Conservation (phyloP, 2,329 filamentous ascomycete genomes). For the Myriosclerotinia curreyana region DNA sequence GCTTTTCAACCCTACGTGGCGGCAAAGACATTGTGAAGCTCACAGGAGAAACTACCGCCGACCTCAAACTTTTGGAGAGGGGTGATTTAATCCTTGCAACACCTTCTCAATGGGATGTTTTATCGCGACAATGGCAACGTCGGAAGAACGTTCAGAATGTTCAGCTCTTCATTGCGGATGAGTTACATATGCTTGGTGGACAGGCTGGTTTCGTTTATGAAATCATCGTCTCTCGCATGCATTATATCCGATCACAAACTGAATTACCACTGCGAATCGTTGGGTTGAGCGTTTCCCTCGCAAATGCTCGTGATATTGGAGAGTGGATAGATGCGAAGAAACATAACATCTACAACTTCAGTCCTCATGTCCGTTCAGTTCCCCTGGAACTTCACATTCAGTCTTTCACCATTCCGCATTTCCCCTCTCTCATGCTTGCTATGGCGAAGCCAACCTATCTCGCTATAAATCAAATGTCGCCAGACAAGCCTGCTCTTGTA, state of each 20-base stretch:
- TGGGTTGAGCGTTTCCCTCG: slow-evolving; percentile 84
- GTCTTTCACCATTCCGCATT: slow-evolving; percentile 92
- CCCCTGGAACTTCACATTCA: slow-evolving; percentile 93
- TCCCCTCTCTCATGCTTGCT: slow-evolving; percentile 95
- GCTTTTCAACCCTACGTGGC: slow-evolving; percentile 68
- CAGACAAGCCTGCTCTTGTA: slow-evolving; percentile 83
- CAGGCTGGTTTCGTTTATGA: slow-evolving; percentile 88
- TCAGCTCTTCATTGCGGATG: slow-evolving; percentile 89
- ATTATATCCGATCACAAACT: slow-evolving; percentile 87
- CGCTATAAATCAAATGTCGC: slow-evolving; percentile 81
- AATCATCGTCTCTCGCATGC: slow-evolving; percentile 95
- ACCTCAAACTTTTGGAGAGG: slow-evolving; percentile 82
- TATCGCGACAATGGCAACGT: slow-evolving; percentile 94
- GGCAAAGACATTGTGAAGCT: slow-evolving; percentile 91
- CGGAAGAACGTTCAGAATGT: slow-evolving; percentile 93
- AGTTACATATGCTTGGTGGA: slow-evolving; percentile 89
- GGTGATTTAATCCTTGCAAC: slow-evolving; percentile 91
- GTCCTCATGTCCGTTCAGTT: slow-evolving; percentile 82
- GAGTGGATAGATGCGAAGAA: slow-evolving; percentile 98
- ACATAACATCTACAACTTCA: slow-evolving; percentile 99
- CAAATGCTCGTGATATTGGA: slow-evolving; percentile 89
- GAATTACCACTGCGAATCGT: slow-evolving; percentile 83
- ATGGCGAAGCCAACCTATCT: slow-evolving; percentile 95
- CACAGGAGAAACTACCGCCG: slow-evolving; percentile 86
- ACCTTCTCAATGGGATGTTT: slow-evolving; percentile 89